Evolutionary conservation across 257 asterid species (phyloP).

Genomic region (Galeopsis tetrahit): DNA sequence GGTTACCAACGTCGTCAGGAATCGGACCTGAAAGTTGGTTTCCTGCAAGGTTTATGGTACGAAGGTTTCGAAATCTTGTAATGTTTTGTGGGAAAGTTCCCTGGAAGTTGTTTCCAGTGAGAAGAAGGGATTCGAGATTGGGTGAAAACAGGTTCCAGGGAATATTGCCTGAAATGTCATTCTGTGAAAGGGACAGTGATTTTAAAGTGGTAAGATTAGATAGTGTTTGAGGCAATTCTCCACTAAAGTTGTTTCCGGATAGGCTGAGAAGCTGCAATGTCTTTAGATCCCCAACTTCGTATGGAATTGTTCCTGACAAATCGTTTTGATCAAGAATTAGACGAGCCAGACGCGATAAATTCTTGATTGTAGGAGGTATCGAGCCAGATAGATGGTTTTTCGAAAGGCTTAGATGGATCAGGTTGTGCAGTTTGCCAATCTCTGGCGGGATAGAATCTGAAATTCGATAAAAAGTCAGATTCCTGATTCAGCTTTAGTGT

Average conservation of each 20-base stretch:
- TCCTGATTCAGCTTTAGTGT: neutral
- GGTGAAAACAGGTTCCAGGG: neutral
- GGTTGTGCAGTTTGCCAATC: neutral
- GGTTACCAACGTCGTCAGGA: neutral
- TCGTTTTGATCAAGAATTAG: neutral
- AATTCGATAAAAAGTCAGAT: neutral
- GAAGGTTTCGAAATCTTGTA: constrained; percentile 2
- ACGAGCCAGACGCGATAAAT: neutral
- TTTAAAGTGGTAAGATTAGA: neutral
- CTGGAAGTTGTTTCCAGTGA: neutral
- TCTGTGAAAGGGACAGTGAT: neutral
- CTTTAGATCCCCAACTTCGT: neutral
- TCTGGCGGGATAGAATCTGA: neutral
- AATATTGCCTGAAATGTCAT: neutral
- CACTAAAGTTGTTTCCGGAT: neutral
- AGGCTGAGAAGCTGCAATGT: neutral
- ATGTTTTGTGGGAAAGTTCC: neutral
- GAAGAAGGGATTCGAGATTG: neutral
- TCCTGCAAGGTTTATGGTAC: neutral
- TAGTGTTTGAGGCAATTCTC: neutral
- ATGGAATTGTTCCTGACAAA: constrained; percentile 13
- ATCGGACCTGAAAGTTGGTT: constrained; percentile 15
- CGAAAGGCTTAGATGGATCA: neutral
- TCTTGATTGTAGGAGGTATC: neutral
- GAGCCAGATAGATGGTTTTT: neutral